Percentiles rank a stretch among this genome's conserved stretches.
Evolutionary conservation across 2,329 filamentous ascomycete species (phyloP).

Genomic region (Dactylellina haptotyla): DNA sequence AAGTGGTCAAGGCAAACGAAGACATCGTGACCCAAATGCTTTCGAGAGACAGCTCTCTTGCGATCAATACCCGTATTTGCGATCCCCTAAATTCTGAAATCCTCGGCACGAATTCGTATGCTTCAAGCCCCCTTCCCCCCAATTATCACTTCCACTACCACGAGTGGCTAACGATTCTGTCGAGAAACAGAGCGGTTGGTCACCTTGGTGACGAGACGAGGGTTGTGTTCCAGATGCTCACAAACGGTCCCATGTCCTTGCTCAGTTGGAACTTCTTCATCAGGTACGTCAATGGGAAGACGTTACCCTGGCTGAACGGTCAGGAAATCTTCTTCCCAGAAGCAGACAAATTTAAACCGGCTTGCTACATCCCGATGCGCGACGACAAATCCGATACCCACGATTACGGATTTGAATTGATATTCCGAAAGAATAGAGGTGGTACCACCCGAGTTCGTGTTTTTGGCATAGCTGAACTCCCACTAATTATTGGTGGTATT

Average conservation of each 20-base stretch:
- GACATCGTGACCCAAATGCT: slow-evolving; percentile 24
- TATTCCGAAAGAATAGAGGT: slow-evolving; percentile 17
- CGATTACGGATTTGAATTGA: slow-evolving; percentile 20
- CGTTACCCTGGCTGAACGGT: slow-evolving; percentile 47
- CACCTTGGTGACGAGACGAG: slow-evolving; percentile 25
- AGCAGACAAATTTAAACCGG: slow-evolving; percentile 30
- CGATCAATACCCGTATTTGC: slow-evolving; percentile 4
- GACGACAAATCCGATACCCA: not conserved
- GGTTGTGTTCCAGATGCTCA: slow-evolving; percentile 35
- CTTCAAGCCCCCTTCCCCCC: not conserved
- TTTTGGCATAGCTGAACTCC: slow-evolving; percentile 42
- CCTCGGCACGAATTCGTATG: slow-evolving; percentile 34
- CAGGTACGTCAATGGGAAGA: slow-evolving; percentile 28
- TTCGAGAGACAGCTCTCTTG: slow-evolving; percentile 13
- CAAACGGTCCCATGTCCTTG: slow-evolving; percentile 18
- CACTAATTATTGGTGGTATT: slow-evolving; percentile 45
- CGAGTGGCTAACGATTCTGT: not conserved
- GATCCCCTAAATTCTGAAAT: slow-evolving; percentile 32
- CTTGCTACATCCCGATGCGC: slow-evolving; percentile 28
- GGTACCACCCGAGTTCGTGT: slow-evolving; percentile 15
- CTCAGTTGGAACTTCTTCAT: slow-evolving; percentile 33
- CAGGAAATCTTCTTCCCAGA: slow-evolving; percentile 40
- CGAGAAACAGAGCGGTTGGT: slow-evolving; percentile 17
- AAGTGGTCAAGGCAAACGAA: too few relatives aligned
- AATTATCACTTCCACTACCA: not conserved